Evolutionary conservation across 2,329 filamentous ascomycete species (phyloP).

Genomic region (Zasmidium citrigriseum): DNA sequence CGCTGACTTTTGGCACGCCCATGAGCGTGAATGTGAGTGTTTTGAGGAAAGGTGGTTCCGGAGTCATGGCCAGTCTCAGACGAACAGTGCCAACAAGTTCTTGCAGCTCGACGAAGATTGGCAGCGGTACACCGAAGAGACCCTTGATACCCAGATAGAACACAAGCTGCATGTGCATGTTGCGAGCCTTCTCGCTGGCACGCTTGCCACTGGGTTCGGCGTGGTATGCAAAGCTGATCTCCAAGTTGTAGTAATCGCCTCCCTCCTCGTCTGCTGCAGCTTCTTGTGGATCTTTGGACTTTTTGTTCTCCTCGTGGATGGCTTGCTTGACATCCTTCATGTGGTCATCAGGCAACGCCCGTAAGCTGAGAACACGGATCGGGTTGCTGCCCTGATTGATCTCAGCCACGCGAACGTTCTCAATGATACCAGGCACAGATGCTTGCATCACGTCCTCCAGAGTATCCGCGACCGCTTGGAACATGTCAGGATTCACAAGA

Average conservation of each 20-base stretch:
- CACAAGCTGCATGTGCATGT: slow-evolving; percentile 95
- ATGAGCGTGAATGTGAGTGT: slow-evolving; percentile 91
- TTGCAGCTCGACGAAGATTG: slow-evolving; percentile 86
- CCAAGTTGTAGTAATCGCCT: slow-evolving; percentile 89
- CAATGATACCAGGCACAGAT: slow-evolving; percentile 84
- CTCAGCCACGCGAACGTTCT: slow-evolving; percentile 92
- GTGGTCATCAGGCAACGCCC: slow-evolving; percentile 78
- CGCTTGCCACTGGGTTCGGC: slow-evolving; percentile 71
- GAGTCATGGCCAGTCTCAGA: slow-evolving; percentile 79
- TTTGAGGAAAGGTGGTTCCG: slow-evolving; percentile 89
- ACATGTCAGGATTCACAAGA: slow-evolving; percentile 93
- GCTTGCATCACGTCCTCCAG: slow-evolving; percentile 96
- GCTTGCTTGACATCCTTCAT: slow-evolving; percentile 80
- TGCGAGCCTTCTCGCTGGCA: slow-evolving; percentile 75
- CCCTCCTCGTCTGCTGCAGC: slow-evolving; percentile 86
- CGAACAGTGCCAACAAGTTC: slow-evolving; percentile 87
- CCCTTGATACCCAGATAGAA: slow-evolving; percentile 92
- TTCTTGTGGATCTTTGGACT: slow-evolving; percentile 82
- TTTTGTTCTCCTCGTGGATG: slow-evolving; percentile 75
- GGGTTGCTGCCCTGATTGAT: slow-evolving; percentile 94
- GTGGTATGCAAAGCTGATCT: slow-evolving; percentile 88
- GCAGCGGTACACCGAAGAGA: slow-evolving; percentile 83
- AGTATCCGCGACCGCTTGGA: slow-evolving; percentile 86
- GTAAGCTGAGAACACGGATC: slow-evolving; percentile 80
- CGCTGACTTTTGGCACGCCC: slow-evolving; percentile 86